These are phyloP conservation scores for Nakaseomyces nivariensis DNA, from an alignment of 1,139 yeast species.

Conservation along the genomic window DNA sequence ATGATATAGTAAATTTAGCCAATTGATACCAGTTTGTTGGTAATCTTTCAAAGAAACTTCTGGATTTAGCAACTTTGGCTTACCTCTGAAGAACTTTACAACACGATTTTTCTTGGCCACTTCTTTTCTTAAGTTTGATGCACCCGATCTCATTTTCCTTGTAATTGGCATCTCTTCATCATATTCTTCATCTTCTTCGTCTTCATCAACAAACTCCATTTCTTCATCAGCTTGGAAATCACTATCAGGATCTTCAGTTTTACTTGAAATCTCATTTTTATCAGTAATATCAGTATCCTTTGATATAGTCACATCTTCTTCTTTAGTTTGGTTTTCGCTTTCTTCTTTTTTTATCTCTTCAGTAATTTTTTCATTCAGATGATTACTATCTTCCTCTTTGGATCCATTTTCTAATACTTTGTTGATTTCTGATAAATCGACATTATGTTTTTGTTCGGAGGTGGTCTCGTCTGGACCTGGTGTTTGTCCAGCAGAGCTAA, in stretches of 20 bases:
- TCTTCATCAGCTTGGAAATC: slow-evolving; percentile 27
- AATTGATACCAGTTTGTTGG: slow-evolving; percentile 91
- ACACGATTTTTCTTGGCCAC: slow-evolving; percentile 11
- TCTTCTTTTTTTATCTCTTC: slow-evolving; percentile 15
- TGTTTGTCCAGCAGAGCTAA: slow-evolving; percentile 17
- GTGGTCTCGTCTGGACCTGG: slow-evolving; percentile 12
- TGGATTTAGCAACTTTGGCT: slow-evolving; percentile 57
- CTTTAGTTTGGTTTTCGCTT: slow-evolving; percentile 10
- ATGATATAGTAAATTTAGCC: slow-evolving; percentile 75
- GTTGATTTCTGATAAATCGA: background rate
- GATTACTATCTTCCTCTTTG: slow-evolving; percentile 5
- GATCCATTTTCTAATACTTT: slow-evolving; percentile 23
- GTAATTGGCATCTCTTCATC: slow-evolving; percentile 18
- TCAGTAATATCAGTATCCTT: background rate
- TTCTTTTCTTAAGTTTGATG: slow-evolving; percentile 7
- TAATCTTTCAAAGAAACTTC: slow-evolving; percentile 69
- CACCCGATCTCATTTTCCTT: slow-evolving; percentile 6
- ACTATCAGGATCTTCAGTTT: slow-evolving; percentile 37
- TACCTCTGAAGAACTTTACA: slow-evolving; percentile 51
- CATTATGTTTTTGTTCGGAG: slow-evolving; percentile 1
- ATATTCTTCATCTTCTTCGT: slow-evolving; percentile 31
- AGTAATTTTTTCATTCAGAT: background rate
- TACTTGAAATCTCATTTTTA: slow-evolving; percentile 32
- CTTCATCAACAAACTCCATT: slow-evolving; percentile 27
- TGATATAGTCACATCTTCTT: background rate